These are phyloP conservation scores for Esteya vermicola DNA, from an alignment of 2,329 filamentous ascomycete genomes.

Conservation along the genomic window DNA sequence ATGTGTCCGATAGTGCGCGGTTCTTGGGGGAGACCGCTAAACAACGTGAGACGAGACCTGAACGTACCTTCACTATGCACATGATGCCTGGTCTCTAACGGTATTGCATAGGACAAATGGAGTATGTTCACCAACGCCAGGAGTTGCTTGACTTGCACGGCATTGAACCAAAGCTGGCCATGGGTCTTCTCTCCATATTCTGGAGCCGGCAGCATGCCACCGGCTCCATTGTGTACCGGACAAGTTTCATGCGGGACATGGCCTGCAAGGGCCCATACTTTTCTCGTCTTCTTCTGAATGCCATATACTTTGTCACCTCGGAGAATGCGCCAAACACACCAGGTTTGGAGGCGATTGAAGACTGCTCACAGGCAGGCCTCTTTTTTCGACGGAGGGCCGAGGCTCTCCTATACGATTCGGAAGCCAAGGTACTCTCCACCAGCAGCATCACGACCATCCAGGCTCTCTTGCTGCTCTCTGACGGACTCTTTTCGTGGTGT, in stretches of 20 bases:
- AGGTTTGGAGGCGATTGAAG: background rate
- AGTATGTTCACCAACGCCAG: conserved; percentile 28
- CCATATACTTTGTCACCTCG: conserved; percentile 8
- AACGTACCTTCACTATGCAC: no score
- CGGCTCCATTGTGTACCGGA: conserved; percentile 33
- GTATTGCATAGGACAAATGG: conserved; percentile 30
- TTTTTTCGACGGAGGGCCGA: background rate
- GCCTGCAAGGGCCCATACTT: conserved; percentile 40
- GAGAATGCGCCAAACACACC: conserved; percentile 20
- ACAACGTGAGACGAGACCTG: background rate
- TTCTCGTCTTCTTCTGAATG: conserved; percentile 22
- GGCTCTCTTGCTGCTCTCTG: conserved; percentile 35
- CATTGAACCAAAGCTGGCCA: conserved; percentile 33
- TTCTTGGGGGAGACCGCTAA: background rate
- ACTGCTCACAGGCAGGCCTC: background rate
- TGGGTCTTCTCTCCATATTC: conserved; percentile 34
- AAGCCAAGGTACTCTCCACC: conserved; percentile 23
- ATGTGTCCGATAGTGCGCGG: background rate
- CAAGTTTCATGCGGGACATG: conserved; percentile 38
- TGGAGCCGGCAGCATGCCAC: conserved; percentile 40
- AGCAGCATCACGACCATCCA: conserved; percentile 40
- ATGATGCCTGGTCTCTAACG: no score
- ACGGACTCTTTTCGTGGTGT: conserved; percentile 32
- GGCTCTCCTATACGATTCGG: background rate
- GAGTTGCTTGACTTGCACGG: conserved; percentile 40